These are phyloP conservation scores for Tetrahymena thermophila DNA, from an alignment of 73 alveolate genomes.

Conservation along the genomic window DNA sequence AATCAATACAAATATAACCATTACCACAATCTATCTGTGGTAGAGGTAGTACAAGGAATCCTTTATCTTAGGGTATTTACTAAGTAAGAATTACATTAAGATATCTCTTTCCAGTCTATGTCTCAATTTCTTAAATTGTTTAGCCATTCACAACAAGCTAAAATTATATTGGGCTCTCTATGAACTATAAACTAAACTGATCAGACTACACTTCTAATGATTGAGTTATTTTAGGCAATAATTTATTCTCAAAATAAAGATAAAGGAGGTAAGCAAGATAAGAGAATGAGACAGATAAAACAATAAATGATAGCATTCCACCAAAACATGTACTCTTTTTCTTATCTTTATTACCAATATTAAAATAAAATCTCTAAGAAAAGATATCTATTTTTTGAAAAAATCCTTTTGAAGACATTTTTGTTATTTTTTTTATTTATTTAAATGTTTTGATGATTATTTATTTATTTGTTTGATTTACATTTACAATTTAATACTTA, in stretches of 20 bases:
- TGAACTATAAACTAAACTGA: neutral
- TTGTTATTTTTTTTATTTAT: too few species aligned
- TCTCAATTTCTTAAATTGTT: neutral
- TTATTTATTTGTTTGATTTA: too few species aligned
- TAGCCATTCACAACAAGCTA: neutral
- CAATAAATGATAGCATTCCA: neutral
- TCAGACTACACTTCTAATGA: neutral
- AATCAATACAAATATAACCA: neutral
- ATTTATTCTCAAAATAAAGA: neutral
- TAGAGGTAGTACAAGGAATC: neutral
- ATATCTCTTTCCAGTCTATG: neutral
- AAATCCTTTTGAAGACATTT: too few species aligned
- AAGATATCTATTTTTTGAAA: neutral
- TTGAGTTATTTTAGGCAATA: neutral
- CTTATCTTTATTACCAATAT: neutral
- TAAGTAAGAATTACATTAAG: neutral
- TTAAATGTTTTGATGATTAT: too few species aligned
- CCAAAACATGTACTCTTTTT: neutral
- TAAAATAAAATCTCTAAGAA: neutral
- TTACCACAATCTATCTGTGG: neutral
- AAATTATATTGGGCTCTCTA: neutral
- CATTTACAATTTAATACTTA: too few species aligned
- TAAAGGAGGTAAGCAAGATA: neutral
- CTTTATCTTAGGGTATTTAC: neutral
- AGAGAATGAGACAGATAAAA: neutral